phyloP scores from a whole-genome alignment of 2,329 filamentous ascomycete genomes.

The Tolypocladium ophioglossoides region DNA sequence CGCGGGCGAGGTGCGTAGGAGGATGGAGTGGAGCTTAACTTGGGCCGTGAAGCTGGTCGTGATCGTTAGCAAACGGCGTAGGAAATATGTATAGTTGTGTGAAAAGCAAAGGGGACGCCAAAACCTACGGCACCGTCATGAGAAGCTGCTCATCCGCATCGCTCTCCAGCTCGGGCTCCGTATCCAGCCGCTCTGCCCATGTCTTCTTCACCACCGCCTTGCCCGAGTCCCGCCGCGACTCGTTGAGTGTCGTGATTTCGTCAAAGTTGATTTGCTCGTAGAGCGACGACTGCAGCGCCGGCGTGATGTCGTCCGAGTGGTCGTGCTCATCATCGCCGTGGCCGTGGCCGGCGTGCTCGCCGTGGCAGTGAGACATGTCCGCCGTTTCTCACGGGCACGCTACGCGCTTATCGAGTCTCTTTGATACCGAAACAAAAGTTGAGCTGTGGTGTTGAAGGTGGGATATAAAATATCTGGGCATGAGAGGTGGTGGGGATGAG shows the following conservation, averaged over 20 bases:
- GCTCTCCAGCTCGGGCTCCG: slow-evolving; percentile 67
- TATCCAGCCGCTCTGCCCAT: slow-evolving; percentile 68
- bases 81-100: not conserved
- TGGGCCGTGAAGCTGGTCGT: slow-evolving; percentile 73
- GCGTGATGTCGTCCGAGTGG: slow-evolving; percentile 85
- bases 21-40: slow-evolving; percentile 81
- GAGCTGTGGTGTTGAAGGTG: not conserved
- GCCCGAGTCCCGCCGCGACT: slow-evolving; percentile 57
- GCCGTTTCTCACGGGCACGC: not conserved
- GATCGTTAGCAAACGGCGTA: not conserved
- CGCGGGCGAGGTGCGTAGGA: slow-evolving; percentile 68
- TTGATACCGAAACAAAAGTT: not conserved
- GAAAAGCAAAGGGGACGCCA: not conserved
- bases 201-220: slow-evolving; percentile 76
- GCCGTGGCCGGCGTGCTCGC: slow-evolving; percentile 39
- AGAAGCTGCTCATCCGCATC: slow-evolving; percentile 90
- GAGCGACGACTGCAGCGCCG: slow-evolving; percentile 79
- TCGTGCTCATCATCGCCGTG: slow-evolving; percentile 58
- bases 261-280: slow-evolving; percentile 91
- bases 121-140: slow-evolving; percentile 73
- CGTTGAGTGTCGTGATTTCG: slow-evolving; percentile 75
- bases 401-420: not conserved
- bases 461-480: not conserved
- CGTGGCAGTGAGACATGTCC: slow-evolving; percentile 37
- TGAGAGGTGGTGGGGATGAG: not conserved